Evolutionary conservation across 2,329 filamentous ascomycete species (phyloP).

Genomic region (Alternaria sp.): DNA sequence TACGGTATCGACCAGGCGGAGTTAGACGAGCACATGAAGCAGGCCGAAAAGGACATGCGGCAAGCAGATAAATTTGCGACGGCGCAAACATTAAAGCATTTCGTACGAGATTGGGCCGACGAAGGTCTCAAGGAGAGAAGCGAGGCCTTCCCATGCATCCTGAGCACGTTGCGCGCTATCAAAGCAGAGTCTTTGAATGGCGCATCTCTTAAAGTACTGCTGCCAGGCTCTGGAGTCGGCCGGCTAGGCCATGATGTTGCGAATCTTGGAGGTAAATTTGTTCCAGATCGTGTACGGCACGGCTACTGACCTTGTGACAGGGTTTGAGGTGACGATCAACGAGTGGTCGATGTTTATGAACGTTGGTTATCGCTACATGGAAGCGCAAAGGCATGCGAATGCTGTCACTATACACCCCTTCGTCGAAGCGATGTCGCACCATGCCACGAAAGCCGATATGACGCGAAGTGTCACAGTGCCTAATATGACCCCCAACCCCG

Average conservation of each 20-base stretch:
- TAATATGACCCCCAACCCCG: conserved; percentile 41
- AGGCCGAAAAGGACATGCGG: conserved; percentile 47
- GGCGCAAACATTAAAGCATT: conserved; percentile 65
- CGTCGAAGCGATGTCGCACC: conserved; percentile 66
- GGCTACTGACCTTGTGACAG: conserved; percentile 28
- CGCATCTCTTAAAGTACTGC: conserved; percentile 52
- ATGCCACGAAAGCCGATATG: conserved; percentile 60
- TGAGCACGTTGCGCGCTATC: conserved; percentile 32
- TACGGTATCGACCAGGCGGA: conserved; percentile 59
- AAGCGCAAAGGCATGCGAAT: conserved; percentile 37
- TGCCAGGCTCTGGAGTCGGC: conserved; percentile 65
- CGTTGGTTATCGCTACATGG: conserved; percentile 61
- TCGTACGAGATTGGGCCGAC: conserved; percentile 65
- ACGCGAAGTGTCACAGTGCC: conserved; percentile 59
- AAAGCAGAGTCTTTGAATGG: neutral
- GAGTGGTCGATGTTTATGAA: conserved; percentile 70
- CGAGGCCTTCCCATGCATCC: conserved; percentile 49
- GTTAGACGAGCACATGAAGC: conserved; percentile 55
- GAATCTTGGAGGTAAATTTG: conserved; percentile 48
- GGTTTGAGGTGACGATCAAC: conserved; percentile 64
- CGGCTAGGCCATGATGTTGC: conserved; percentile 63
- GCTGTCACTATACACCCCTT: conserved; percentile 60
- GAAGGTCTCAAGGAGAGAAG: conserved; percentile 60
- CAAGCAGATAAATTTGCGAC: conserved; percentile 59
- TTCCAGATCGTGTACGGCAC: neutral